Conservation (phyloP, 257 asterid species). For the Parsonsia alboflavescens region DNA sequence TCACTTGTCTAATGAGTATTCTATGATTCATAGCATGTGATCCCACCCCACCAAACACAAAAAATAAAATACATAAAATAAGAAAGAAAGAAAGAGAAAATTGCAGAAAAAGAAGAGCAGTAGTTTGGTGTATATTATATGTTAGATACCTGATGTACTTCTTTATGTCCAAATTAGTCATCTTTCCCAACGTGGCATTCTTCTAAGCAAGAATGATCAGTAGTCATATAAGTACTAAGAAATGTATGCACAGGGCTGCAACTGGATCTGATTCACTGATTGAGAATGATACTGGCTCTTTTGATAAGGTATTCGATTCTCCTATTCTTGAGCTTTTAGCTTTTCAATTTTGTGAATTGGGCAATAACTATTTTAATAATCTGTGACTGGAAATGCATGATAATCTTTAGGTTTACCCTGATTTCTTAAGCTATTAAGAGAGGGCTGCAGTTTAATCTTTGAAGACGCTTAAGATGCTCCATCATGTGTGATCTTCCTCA, state of each 20-base stretch:
- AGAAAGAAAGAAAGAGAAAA: no score
- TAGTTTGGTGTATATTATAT: no score
- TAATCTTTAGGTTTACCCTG: background rate
- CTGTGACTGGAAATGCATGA: background rate
- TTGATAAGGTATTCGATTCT: conserved; percentile 68
- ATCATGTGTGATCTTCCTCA: background rate
- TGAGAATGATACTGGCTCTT: conserved; percentile 62
- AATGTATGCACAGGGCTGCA: conserved; percentile 43
- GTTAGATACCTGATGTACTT: no score
- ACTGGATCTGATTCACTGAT: conserved; percentile 30
- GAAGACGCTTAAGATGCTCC: background rate
- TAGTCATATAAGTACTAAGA: conserved; percentile 16
- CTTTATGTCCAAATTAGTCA: no score
- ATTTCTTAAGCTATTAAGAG: background rate
- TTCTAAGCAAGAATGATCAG: background rate
- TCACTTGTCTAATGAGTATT: no score
- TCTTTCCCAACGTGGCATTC: no score
- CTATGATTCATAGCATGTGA: background rate
- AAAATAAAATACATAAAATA: no score
- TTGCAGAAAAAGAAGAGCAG: background rate
- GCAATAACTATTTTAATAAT: background rate
- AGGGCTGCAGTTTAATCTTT: background rate
- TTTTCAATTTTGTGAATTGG: background rate
- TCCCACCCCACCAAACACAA: no score
- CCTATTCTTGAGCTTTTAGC: background rate